A percentile compares a stretch with the other conserved stretches of the same genome.
Conservation (phyloP, 2,329 filamentous ascomycete species). For the Fonsecaea nubica region DNA sequence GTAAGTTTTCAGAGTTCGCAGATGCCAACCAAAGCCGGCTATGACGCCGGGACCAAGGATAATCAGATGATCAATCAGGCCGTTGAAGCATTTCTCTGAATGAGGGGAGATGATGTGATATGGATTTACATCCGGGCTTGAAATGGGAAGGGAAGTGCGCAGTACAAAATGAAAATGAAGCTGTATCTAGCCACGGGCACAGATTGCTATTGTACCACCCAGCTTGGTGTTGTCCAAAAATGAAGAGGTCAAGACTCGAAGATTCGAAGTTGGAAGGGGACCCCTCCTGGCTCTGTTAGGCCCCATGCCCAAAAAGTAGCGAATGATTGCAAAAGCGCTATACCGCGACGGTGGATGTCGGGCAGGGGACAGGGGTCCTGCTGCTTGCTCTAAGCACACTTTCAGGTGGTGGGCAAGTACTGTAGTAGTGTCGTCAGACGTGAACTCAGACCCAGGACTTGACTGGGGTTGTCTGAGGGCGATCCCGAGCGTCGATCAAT, state of each 20-base stretch:
- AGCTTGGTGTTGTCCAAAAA: slow-evolving; percentile 24
- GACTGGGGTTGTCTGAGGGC: slow-evolving; percentile 26
- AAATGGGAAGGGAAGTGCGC: slow-evolving; percentile 23
- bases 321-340: slow-evolving; percentile 30
- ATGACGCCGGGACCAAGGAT: slow-evolving; percentile 14
- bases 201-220: slow-evolving; percentile 31
- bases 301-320: slow-evolving; percentile 29
- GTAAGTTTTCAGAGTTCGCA: slow-evolving; percentile 5
- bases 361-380: slow-evolving; percentile 27
- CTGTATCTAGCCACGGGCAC: slow-evolving; percentile 22
- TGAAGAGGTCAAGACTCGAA: slow-evolving; percentile 35
- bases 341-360: slow-evolving; percentile 28
- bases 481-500: slow-evolving; percentile 33
- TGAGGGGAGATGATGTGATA: slow-evolving; percentile 12
- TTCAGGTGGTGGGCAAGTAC: slow-evolving; percentile 18
- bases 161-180: slow-evolving; percentile 16
- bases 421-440: slow-evolving; percentile 35
- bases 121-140: slow-evolving; percentile 17
- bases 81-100: slow-evolving; percentile 18
- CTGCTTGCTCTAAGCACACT: slow-evolving; percentile 19
- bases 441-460: slow-evolving; percentile 17
- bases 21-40: slow-evolving; percentile 10
- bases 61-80: slow-evolving; percentile 20
- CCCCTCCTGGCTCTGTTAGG: slow-evolving; percentile 28
- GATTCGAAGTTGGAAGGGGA: slow-evolving; percentile 25